phyloP scores from a whole-genome alignment of 257 asterid genomes.

The Forsythia suspensa region DNA sequence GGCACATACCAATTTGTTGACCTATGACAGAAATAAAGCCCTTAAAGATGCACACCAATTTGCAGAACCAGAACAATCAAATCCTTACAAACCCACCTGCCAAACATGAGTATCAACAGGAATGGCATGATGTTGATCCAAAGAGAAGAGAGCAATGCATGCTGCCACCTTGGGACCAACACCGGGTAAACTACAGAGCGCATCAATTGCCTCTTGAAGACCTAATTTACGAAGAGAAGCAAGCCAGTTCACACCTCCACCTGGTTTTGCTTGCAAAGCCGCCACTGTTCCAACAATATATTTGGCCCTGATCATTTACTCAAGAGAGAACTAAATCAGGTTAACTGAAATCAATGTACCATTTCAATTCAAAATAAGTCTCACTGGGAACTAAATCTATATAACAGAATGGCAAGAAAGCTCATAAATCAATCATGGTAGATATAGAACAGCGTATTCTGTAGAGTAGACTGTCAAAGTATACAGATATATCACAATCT shows the following conservation, averaged over 20 bases:
- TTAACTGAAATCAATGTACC: not conserved
- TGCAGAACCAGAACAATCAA: not conserved
- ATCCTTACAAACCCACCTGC: constrained; percentile 56
- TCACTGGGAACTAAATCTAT: not conserved
- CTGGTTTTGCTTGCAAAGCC: constrained; percentile 77
- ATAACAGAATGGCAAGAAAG: not conserved
- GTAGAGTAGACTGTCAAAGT: not conserved
- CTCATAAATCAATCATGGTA: not conserved
- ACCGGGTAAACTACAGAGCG: constrained; percentile 75
- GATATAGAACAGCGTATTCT: not conserved
- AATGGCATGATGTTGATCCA: constrained; percentile 94
- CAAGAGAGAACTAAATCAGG: constrained; percentile 8
- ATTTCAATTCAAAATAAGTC: not conserved
- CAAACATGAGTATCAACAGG: constrained; percentile 99
- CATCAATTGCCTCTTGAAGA: constrained; percentile 68
- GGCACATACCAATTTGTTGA: not conserved
- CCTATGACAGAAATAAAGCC: constrained; percentile 1
- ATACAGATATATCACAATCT: not conserved
- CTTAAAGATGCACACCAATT: not conserved
- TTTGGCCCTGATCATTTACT: constrained; percentile 66
- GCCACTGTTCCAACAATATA: constrained; percentile 81
- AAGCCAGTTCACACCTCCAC: constrained; percentile 89
- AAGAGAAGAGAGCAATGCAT: constrained; percentile 87
- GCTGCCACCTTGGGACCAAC: constrained; percentile 99
- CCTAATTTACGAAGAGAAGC: constrained; percentile 70